Conservation (phyloP, 2,329 filamentous ascomycete genomes). For the Berkeleyomyces rouxiae region DNA sequence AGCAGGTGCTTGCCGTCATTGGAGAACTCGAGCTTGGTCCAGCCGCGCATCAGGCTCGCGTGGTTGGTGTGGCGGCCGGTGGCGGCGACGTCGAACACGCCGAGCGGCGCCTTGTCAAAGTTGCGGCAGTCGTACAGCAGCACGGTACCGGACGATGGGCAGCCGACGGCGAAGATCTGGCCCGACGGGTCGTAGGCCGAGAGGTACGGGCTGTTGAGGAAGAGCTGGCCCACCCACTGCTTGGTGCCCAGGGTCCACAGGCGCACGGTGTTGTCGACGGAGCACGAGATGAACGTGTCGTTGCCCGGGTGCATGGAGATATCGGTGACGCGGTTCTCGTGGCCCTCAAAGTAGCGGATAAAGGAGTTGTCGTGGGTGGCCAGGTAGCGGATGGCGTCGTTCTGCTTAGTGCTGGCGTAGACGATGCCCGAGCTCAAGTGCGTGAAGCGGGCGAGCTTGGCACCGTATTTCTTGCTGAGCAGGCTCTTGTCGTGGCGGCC, state of each 20-base stretch:
- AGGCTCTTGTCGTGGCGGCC: slow-evolving; percentile 79
- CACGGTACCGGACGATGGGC: slow-evolving; percentile 59
- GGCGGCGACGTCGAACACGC: slow-evolving; percentile 63
- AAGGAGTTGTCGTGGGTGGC: slow-evolving; percentile 93
- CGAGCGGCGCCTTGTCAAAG: slow-evolving; percentile 81
- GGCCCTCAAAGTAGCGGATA: slow-evolving; percentile 88
- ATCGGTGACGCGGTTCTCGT: slow-evolving; percentile 68
- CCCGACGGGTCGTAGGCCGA: slow-evolving; percentile 85
- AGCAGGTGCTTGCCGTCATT: slow-evolving; percentile 86
- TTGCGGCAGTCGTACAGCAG: slow-evolving; percentile 88
- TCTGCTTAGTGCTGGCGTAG: slow-evolving; percentile 89
- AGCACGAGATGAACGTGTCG: slow-evolving; percentile 86
- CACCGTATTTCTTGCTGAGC: slow-evolving; percentile 92
- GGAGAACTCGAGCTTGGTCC: slow-evolving; percentile 88
- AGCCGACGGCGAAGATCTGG: slow-evolving; percentile 78
- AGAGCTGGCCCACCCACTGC: slow-evolving; percentile 63
- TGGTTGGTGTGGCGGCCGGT: slow-evolving; percentile 31
- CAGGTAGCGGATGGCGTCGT: slow-evolving; percentile 73
- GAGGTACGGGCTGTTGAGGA: slow-evolving; percentile 65
- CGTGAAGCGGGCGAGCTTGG: slow-evolving; percentile 84
- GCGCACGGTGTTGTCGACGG: slow-evolving; percentile 76
- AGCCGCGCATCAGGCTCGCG: slow-evolving; percentile 48
- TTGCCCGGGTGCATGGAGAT: slow-evolving; percentile 69
- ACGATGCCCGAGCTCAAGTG: slow-evolving; percentile 83
- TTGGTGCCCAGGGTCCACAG: slow-evolving; percentile 78